Evolutionary conservation across 768 basidiomycete genomes (phyloP).

Genomic region (Boletus barrowsii): DNA sequence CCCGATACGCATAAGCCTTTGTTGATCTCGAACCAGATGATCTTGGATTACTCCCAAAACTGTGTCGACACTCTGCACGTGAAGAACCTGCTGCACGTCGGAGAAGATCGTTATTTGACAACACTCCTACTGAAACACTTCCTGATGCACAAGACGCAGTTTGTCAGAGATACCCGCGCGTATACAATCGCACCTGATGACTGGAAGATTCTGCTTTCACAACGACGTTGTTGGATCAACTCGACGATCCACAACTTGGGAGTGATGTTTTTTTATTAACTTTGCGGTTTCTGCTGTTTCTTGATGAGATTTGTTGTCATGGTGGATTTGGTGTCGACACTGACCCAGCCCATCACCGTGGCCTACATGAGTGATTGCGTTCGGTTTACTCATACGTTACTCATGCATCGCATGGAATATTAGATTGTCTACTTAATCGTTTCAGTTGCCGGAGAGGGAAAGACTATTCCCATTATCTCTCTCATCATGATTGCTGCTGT

Average conservation of each 20-base stretch:
- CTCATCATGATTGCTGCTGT: constrained; percentile 92
- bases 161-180: constrained; percentile 91
- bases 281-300: constrained; percentile 98
- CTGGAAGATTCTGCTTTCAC: constrained; percentile 90
- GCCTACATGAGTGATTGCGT: constrained; percentile 66
- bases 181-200: constrained; percentile 94
- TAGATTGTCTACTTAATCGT: constrained; percentile 91
- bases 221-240: constrained; percentile 99
- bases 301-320: constrained; percentile 99
- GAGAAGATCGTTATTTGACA: constrained; percentile 98
- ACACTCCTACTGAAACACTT: constrained; percentile 96
- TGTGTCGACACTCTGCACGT: constrained; percentile 96
- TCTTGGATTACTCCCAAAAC: constrained; percentile 92
- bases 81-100: constrained; percentile 97
- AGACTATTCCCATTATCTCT: constrained; percentile 73
- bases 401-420: constrained; percentile 5
- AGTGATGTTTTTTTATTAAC: constrained; percentile 86
- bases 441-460: constrained; percentile 62
- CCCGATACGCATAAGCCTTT: constrained; percentile 95
- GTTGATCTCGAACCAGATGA: constrained; percentile 85
- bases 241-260: constrained; percentile 97
- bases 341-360: constrained; percentile 83
- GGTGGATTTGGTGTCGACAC: constrained; percentile 88
- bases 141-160: constrained; percentile 91
- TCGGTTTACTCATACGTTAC: background rate